Conservation (phyloP, 768 basidiomycete species). For the Lentinula lateritia region DNA sequence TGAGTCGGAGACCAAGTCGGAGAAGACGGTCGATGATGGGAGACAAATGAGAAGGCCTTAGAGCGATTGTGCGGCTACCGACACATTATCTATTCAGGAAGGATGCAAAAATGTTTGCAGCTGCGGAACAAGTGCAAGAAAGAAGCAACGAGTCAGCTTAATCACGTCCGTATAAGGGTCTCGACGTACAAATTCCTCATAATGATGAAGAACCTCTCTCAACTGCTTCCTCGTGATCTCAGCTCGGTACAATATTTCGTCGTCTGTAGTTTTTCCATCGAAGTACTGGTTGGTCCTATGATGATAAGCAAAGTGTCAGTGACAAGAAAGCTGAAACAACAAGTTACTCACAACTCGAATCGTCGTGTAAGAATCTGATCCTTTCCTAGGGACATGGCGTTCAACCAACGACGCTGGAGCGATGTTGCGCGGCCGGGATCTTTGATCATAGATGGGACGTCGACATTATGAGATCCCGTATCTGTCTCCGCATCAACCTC, state of each 20-base stretch:
- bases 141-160: slow-evolving; percentile 3
- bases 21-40: too few relatives aligned
- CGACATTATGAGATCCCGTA: neutral
- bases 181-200: slow-evolving; percentile 70
- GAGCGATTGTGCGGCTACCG: too few relatives aligned
- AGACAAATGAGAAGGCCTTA: too few relatives aligned
- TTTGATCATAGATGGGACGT: slow-evolving; percentile 62
- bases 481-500: slow-evolving; percentile 38
- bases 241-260: slow-evolving; percentile 89
- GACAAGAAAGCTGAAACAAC: neutral
- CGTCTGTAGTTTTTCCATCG: slow-evolving; percentile 86
- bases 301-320: neutral
- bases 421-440: slow-evolving; percentile 81
- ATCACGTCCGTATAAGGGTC: neutral
- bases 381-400: slow-evolving; percentile 86
- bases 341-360: slow-evolving; percentile 68
- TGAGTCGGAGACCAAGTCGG: too few relatives aligned
- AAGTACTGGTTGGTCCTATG: slow-evolving; percentile 82
- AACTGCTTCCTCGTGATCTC: slow-evolving; percentile 82
- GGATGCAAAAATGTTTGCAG: slow-evolving; percentile 42
- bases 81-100: slow-evolving; percentile 6
- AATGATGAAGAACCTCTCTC: slow-evolving; percentile 77
- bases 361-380: slow-evolving; percentile 61
- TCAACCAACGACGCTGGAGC: slow-evolving; percentile 75
- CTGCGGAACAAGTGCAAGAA: slow-evolving; percentile 14